Evolutionary conservation across 2,329 filamentous ascomycete genomes (phyloP).

Genomic region (Mariannaea elegans): DNA sequence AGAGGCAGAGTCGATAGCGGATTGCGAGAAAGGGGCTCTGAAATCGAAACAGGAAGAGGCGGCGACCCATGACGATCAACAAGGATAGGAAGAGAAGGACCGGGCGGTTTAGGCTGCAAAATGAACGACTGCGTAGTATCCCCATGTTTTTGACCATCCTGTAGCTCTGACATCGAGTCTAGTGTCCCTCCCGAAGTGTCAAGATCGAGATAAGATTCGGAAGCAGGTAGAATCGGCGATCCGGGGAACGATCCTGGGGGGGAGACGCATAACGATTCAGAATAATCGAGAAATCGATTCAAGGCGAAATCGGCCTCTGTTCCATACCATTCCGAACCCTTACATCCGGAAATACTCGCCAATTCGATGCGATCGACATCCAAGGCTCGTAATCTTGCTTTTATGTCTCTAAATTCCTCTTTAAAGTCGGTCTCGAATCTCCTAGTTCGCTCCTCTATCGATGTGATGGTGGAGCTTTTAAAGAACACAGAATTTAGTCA

Average conservation of each 20-base stretch:
- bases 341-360: not conserved
- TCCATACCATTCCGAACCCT: not conserved
- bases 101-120: no score
- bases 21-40: no score
- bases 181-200: not conserved
- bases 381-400: not conserved
- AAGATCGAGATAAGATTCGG: not conserved
- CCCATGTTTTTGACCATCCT: no score
- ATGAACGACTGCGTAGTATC: no score
- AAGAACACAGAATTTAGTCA: no score
- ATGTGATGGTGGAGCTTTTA: not conserved
- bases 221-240: not conserved
- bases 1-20: no score
- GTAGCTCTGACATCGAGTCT: no score
- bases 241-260: not conserved
- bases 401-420: not conserved
- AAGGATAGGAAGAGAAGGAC: no score
- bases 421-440: not conserved
- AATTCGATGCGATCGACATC: not conserved
- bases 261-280: not conserved
- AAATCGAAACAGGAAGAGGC: no score
- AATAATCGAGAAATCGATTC: not conserved
- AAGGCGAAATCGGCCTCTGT: not conserved
- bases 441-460: not conserved
- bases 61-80: no score